Evolutionary conservation across 2,329 filamentous ascomycete genomes (phyloP).

Genomic region (Sporothrix schenckii): DNA sequence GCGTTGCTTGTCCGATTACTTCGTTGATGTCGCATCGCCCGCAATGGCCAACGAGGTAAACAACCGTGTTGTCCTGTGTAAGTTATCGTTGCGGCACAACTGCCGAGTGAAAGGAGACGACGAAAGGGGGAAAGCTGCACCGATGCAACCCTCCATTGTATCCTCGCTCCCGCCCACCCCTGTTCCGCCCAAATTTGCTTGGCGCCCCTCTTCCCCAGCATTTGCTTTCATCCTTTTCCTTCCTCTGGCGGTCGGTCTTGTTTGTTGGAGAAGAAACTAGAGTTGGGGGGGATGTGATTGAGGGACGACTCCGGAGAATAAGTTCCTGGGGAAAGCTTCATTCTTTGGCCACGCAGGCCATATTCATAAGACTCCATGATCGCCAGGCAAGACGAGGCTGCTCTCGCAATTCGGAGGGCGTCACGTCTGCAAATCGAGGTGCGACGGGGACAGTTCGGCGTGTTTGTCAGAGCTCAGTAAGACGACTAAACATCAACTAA

Average conservation of each 20-base stretch:
- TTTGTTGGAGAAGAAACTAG: neutral
- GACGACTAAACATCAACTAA: neutral
- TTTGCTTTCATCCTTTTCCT: neutral
- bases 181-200: neutral
- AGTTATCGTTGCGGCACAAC: neutral
- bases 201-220: constrained; percentile 10
- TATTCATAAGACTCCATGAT: too few relatives aligned
- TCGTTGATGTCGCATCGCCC: neutral
- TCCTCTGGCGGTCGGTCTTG: neutral
- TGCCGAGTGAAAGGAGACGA: constrained; percentile 10
- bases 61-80: neutral
- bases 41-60: neutral
- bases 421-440: too few relatives aligned
- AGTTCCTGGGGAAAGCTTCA: neutral
- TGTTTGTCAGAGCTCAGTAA: constrained; percentile 22
- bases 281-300: neutral
- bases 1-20: neutral
- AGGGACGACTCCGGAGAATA: neutral
- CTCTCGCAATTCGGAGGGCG: neutral
- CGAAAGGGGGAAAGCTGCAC: neutral
- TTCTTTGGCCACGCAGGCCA: neutral
- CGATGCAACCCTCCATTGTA: neutral
- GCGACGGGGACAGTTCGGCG: constrained; percentile 10
- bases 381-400: neutral
- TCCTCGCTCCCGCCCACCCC: neutral